Evolutionary conservation across 164 flowering plant species (phyloP), one percentile per base, ranked within the genome.

Genomic region (Warburgia ugandensis): DNA sequence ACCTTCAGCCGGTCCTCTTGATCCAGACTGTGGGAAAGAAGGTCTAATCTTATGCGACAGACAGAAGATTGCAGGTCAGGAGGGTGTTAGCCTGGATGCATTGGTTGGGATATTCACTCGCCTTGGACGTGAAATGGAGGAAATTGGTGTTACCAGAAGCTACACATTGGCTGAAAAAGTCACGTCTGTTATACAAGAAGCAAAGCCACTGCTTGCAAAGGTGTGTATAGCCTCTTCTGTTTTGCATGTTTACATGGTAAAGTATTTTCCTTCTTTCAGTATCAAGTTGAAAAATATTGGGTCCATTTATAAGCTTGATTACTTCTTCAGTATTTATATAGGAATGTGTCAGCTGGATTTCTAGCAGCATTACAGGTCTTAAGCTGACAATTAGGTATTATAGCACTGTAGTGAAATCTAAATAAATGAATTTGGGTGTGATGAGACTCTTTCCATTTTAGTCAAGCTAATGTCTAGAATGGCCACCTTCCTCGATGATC

Each of bases 1-100:
- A 13, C 94, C 95, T 41, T 69, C 83, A 3, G 73, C 69, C 0
- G 83, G 98, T 19, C 98, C 98, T 48, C 91, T 88, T 56, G 75
- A 92, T 42, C 49, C 78, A 28, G 80, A 78, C 20, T 92, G 98
- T 60, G 68, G 40, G 19, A 81, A 79, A 59, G 98, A 88, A 66
- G 96, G 95, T 56, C 62, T 85, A n/a, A 88, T 92, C 72, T 74
- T 92, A 32, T 92, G 98, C 66, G 94, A 85, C 65, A 73, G 82
- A 56, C 86, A 92, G 62, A 85, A 65, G 70, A 75, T 92, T 25
- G 72, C 58, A 52, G 98, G 98, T 43, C 26, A 53, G 17, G 84
- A 84, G 60, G 98, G 98, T 23, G 95, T 87, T 26, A 91, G 98
- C 58, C 72, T 91, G 69, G 98, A 91, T 77, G 94, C 65, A 40